Percentiles rank a stretch among this genome's conserved stretches.
phyloP scores from a whole-genome alignment of 2,329 filamentous ascomycete species.

The Aureobasidium sp. region DNA sequence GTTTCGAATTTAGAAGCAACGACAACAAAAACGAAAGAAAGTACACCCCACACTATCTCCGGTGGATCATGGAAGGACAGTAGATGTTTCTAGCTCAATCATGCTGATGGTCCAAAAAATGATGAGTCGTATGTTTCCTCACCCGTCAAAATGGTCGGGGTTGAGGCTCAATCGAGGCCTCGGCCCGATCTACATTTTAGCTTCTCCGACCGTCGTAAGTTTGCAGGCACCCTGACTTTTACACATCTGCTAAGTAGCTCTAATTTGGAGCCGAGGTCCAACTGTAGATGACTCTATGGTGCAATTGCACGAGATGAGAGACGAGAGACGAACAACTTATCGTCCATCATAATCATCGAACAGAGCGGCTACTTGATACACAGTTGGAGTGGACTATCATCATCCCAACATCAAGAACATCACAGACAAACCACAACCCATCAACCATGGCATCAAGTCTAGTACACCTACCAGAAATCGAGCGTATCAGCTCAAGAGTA shows the following conservation, averaged over 20 bases:
- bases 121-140: constrained; percentile 1
- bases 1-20: neutral
- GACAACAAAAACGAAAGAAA: neutral
- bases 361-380: no score
- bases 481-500: constrained; percentile 67
- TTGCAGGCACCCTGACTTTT: no score
- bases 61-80: neutral
- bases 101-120: neutral
- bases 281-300: no score
- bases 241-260: no score
- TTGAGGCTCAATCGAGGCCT: neutral
- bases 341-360: no score
- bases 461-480: constrained; percentile 59
- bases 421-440: no score
- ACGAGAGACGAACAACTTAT: no score
- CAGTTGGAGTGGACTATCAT: no score
- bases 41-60: neutral
- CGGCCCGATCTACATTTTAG: constrained; percentile 5
- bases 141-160: neutral
- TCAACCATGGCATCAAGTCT: constrained; percentile 30
- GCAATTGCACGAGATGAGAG: no score
- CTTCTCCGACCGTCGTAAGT: neutral
- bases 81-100: neutral
- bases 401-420: no score
- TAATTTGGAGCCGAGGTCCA: no score